These are phyloP conservation scores for Boletus coccyginus DNA, from an alignment of 768 basidiomycete species.

Conservation along the genomic window DNA sequence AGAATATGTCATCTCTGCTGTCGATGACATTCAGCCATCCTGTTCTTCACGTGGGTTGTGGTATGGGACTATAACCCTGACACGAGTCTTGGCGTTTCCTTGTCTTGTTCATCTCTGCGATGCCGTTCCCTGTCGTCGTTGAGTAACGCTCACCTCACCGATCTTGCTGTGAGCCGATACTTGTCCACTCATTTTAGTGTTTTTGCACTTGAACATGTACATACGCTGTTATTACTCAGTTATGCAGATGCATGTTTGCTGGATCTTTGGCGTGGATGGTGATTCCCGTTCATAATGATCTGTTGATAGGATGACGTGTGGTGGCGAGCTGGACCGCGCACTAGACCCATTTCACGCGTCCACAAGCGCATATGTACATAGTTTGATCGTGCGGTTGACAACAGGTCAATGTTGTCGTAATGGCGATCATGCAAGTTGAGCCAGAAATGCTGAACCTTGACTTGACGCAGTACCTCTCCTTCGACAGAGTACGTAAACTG, in stretches of 20 bases:
- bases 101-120: not conserved
- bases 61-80: not conserved
- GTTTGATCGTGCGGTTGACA: no score
- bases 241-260: not conserved
- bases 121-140: not conserved
- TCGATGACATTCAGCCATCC: not conserved
- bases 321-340: no score
- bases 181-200: conserved; percentile 4
- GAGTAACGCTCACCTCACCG: not conserved
- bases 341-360: not conserved
- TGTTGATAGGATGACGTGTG: no score
- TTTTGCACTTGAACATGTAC: not conserved
- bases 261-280: not conserved
- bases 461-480: no score
- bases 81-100: not conserved
- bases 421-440: no score
- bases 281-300: no score
- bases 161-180: not conserved
- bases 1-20: conserved; percentile 6
- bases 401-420: no score
- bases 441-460: no score
- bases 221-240: not conserved
- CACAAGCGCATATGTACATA: not conserved
- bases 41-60: not conserved
- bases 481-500: no score